Evolutionary conservation across 2,329 filamentous ascomycete species (phyloP).

Genomic region (Penicillium paneum): DNA sequence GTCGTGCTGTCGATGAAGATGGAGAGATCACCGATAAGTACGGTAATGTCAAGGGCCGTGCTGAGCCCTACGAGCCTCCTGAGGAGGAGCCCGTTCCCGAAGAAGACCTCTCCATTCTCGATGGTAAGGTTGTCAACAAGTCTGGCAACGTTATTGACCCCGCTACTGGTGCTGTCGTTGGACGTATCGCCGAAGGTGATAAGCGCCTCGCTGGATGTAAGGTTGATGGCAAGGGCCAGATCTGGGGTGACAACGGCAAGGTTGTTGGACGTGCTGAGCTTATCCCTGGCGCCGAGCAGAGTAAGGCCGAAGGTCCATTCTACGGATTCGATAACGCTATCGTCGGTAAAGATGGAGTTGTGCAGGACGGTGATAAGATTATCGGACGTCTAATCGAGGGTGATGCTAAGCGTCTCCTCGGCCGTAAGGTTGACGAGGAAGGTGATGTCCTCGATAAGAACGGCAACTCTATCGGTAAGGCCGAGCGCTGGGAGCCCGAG

Average conservation of each 20-base stretch:
- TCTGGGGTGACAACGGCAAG: constrained; percentile 62
- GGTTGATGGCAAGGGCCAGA: constrained; percentile 60
- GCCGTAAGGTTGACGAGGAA: constrained; percentile 65
- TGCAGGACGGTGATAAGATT: constrained; percentile 45
- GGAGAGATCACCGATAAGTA: constrained; percentile 79
- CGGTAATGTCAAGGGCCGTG: constrained; percentile 59
- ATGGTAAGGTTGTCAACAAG: constrained; percentile 63
- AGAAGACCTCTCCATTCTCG: constrained; percentile 58
- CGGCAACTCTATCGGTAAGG: constrained; percentile 65
- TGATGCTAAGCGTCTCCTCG: constrained; percentile 61
- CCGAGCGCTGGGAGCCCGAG: constrained; percentile 65
- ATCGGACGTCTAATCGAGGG: constrained; percentile 61
- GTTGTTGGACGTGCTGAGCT: constrained; percentile 60
- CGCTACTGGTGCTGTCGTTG: constrained; percentile 56
- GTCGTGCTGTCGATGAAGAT: constrained; percentile 73
- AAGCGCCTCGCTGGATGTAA: constrained; percentile 58
- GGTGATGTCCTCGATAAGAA: constrained; percentile 65
- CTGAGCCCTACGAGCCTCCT: constrained; percentile 53
- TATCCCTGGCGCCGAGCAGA: constrained; percentile 50
- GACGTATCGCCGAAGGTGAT: constrained; percentile 58
- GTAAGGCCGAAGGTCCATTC: constrained; percentile 55
- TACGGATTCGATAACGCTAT: constrained; percentile 57
- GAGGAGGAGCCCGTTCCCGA: constrained; percentile 43
- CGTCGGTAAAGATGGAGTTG: constrained; percentile 57
- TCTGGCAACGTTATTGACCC: constrained; percentile 59